Percentiles rank a stretch among this genome's conserved stretches.
Evolutionary conservation across 2,329 filamentous ascomycete genomes (phyloP).

Genomic region (Talaromyces islandicus): DNA sequence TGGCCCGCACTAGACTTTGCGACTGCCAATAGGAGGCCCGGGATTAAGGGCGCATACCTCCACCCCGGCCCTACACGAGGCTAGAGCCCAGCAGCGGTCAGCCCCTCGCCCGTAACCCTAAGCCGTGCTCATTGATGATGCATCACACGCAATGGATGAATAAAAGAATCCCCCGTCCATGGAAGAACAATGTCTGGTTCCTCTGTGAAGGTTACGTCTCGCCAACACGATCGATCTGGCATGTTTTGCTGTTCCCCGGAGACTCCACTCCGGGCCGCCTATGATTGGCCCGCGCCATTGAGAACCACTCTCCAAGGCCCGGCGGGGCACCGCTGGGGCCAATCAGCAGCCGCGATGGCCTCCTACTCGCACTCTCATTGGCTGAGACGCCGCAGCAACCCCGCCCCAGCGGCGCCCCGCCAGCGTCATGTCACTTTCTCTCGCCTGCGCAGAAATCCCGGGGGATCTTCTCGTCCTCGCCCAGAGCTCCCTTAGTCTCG

Average conservation of each 20-base stretch:
- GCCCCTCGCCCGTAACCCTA: too few relatives aligned
- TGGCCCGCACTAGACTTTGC: not conserved
- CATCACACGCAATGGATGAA: too few relatives aligned
- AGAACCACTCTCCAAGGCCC: not conserved
- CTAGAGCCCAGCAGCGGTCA: not conserved
- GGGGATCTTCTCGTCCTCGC: not conserved
- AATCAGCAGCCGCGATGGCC: not conserved
- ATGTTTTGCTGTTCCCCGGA: not conserved
- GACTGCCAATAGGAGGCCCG: not conserved
- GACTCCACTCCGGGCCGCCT: not conserved
- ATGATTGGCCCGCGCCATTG: not conserved
- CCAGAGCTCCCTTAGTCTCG: not conserved
- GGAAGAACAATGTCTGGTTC: too few relatives aligned
- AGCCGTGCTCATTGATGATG: too few relatives aligned
- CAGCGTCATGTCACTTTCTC: not conserved
- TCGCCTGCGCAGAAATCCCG: not conserved
- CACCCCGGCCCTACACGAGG: not conserved
- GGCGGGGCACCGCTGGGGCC: not conserved
- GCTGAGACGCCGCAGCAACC: not conserved
- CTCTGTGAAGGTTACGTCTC: too few relatives aligned
- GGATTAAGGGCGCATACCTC: not conserved
- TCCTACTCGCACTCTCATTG: not conserved
- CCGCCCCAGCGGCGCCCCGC: not conserved
- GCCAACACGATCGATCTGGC: not conserved
- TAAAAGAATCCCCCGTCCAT: too few relatives aligned